Conservation (phyloP, 371 early-diverging fungal genomes). For the Blastocladiella emersonii region DNA sequence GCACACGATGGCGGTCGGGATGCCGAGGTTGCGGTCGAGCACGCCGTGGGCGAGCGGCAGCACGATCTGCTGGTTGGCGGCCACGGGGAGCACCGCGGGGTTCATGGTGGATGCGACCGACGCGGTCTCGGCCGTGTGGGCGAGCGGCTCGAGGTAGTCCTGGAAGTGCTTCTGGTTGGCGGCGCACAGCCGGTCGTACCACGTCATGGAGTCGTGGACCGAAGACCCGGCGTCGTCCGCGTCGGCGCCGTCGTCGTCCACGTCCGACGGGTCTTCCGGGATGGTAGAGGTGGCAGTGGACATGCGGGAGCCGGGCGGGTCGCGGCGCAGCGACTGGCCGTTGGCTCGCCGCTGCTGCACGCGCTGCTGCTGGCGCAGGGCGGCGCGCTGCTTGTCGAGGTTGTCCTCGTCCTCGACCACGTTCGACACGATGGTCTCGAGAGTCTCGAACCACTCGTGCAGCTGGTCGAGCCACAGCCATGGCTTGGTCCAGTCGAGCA, state of each 20-base stretch:
- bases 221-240: background rate
- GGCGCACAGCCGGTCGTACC: background rate
- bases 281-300: no score
- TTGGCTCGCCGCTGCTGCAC: background rate
- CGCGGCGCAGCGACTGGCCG: no score
- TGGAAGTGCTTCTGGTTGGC: conserved; percentile 11
- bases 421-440: conserved; percentile 27
- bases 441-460: conserved; percentile 62
- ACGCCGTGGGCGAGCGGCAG: conserved; percentile 69
- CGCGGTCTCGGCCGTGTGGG: background rate
- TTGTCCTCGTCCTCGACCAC: background rate
- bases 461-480: conserved; percentile 73
- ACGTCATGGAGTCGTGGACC: background rate
- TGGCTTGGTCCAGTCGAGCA: conserved; percentile 83
- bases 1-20: conserved; percentile 80
- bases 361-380: background rate
- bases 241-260: background rate
- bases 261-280: background rate
- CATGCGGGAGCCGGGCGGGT: no score
- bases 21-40: conserved; percentile 65
- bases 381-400: background rate
- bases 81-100: conserved; percentile 1
- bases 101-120: background rate
- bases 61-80: conserved; percentile 31
- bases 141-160: conserved; percentile 20